Conservation (phyloP, 2,329 filamentous ascomycete species). For the Thyridium curvatum region DNA sequence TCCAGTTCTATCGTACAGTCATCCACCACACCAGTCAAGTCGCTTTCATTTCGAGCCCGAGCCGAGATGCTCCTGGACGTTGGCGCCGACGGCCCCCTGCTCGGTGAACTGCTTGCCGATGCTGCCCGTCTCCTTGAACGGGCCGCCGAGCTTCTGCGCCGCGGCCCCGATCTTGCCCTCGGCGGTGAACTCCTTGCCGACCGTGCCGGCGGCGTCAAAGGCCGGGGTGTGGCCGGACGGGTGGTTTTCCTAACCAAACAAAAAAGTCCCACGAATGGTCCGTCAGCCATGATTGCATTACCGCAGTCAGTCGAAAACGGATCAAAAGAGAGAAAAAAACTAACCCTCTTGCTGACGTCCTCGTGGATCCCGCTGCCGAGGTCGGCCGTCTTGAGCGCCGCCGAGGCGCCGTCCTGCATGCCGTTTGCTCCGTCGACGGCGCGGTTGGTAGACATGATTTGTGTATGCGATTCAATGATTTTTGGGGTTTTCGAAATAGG, state of each 20-base stretch:
- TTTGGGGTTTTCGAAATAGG: too few species aligned
- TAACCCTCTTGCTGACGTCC: neutral
- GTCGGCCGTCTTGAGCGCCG: slow-evolving; percentile 2
- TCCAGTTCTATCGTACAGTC: too few species aligned
- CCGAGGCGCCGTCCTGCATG: slow-evolving; percentile 1
- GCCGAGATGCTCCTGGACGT: neutral
- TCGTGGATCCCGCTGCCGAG: slow-evolving; percentile 2
- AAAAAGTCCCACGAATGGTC: too few species aligned
- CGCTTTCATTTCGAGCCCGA: neutral
- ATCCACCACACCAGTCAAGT: too few species aligned
- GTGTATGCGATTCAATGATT: too few species aligned
- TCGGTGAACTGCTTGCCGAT: slow-evolving; percentile 1
- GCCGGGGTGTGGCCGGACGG: neutral
- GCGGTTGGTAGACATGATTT: neutral
- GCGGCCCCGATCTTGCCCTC: neutral
- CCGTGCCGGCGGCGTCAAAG: neutral
- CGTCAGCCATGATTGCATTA: too few species aligned
- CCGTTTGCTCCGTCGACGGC: neutral
- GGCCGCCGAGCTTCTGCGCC: slow-evolving; percentile 1
- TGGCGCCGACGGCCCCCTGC: neutral
- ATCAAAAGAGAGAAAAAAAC: neutral
- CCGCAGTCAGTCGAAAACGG: too few species aligned
- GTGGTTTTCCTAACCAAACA: too few species aligned
- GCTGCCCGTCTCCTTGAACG: neutral
- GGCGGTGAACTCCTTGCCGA: slow-evolving; percentile 2